phyloP scores from a whole-genome alignment of 208 protist genomes.

The Trypanosoma melophagium region DNA sequence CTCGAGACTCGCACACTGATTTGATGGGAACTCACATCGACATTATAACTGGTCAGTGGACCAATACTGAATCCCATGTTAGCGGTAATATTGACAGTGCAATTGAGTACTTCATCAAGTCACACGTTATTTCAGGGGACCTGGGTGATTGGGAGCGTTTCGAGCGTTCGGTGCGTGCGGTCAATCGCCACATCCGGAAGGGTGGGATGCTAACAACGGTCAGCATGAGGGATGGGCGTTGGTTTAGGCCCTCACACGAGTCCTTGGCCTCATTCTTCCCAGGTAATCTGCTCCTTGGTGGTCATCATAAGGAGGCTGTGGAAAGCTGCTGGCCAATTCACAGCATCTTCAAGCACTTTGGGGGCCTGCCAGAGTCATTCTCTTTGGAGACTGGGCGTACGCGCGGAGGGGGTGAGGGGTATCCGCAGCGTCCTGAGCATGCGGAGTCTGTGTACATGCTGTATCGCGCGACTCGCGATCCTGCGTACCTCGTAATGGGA shows the following conservation, averaged over 20 bases:
- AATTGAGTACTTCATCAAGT: slow-evolving; percentile 90
- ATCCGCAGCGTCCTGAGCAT: slow-evolving; percentile 87
- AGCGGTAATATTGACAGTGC: slow-evolving; percentile 75
- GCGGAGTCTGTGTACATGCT: slow-evolving; percentile 82
- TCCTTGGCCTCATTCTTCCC: slow-evolving; percentile 82
- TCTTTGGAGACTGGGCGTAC: slow-evolving; percentile 1
- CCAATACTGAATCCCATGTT: slow-evolving; percentile 30
- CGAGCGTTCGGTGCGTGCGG: slow-evolving; percentile 27
- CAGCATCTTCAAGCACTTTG: slow-evolving; percentile 61
- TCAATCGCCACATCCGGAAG: slow-evolving; percentile 24
- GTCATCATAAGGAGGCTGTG: slow-evolving; percentile 59
- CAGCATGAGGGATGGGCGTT: slow-evolving; percentile 38
- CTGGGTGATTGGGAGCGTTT: slow-evolving; percentile 48
- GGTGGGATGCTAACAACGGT: slow-evolving; percentile 57
- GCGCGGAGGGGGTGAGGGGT: slow-evolving; percentile 19
- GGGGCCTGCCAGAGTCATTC: slow-evolving; percentile 73
- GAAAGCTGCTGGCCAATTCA: slow-evolving; percentile 50
- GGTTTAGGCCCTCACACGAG: slow-evolving; percentile 40
- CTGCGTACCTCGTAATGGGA: slow-evolving; percentile 63
- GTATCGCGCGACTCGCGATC: slow-evolving; percentile 67
- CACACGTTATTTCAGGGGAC: slow-evolving; percentile 57
- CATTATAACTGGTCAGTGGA: slow-evolving; percentile 36
- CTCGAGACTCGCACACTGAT: slow-evolving; percentile 16
- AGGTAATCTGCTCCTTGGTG: slow-evolving; percentile 54
- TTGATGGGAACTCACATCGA: slow-evolving; percentile 61